Conservation (phyloP, 257 asterid genomes). For the Plantago major region DNA sequence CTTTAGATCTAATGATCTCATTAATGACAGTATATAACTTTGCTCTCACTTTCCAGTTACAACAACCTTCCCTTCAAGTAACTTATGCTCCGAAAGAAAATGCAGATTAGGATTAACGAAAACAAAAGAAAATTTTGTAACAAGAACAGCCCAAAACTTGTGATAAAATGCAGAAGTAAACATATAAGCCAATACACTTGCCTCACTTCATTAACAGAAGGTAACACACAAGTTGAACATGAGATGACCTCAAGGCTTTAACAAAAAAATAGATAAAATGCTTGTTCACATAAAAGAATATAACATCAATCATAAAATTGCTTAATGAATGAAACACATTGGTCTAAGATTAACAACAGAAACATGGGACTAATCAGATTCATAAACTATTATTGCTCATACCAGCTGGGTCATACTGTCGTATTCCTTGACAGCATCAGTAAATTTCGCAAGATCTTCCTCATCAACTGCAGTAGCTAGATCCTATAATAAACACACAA, state of each 20-base stretch:
- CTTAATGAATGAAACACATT: no score
- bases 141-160: no score
- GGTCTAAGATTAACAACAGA: no score
- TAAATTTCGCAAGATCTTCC: conserved; percentile 91
- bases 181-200: no score
- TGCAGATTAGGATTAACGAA: background rate
- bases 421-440: conserved; percentile 92
- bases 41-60: background rate
- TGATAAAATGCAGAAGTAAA: no score
- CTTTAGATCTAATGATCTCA: background rate
- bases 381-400: conserved; percentile 12
- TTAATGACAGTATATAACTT: background rate
- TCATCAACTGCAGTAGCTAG: conserved; percentile 84
- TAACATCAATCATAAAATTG: no score
- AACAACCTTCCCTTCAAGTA: no score
- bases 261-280: background rate
- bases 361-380: background rate
- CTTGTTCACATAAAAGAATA: no score
- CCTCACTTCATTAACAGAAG: no score
- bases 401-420: conserved; percentile 97
- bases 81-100: background rate
- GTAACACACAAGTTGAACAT: no score
- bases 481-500: conserved; percentile 38
- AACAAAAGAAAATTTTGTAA: background rate
- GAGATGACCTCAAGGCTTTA: no score